phyloP scores from a whole-genome alignment of 2,329 filamentous ascomycete genomes.

The Emergomyces pasteurianus region DNA sequence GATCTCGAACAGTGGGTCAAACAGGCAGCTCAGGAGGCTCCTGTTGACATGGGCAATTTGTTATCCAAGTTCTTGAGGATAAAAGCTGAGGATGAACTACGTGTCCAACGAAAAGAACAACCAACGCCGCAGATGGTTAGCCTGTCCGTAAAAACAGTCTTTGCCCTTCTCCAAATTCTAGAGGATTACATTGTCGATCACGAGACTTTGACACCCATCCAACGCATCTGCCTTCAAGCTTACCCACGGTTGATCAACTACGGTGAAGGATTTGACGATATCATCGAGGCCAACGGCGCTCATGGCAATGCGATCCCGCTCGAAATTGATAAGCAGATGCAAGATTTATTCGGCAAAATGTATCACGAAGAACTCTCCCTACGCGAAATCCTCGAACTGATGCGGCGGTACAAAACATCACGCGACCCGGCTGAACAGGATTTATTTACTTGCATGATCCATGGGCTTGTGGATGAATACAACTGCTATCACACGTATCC shows the following conservation, averaged over 20 bases:
- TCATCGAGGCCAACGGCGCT: slow-evolving; percentile 75
- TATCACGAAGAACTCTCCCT: slow-evolving; percentile 85
- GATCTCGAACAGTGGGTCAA: slow-evolving; percentile 73
- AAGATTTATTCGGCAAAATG: slow-evolving; percentile 96
- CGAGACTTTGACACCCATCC: slow-evolving; percentile 65
- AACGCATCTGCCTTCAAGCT: slow-evolving; percentile 77
- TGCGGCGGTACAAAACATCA: slow-evolving; percentile 81
- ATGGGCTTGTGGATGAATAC: slow-evolving; percentile 94
- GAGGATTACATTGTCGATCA: slow-evolving; percentile 51
- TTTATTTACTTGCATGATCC: slow-evolving; percentile 96
- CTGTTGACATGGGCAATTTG: slow-evolving; percentile 55
- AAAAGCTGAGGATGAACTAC: slow-evolving; percentile 70
- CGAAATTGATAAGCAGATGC: slow-evolving; percentile 81
- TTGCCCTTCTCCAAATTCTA: slow-evolving; percentile 65
- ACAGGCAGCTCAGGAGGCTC: slow-evolving; percentile 52
- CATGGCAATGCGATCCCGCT: slow-evolving; percentile 69
- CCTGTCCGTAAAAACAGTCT: slow-evolving; percentile 74
- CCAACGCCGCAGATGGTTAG: slow-evolving; percentile 56
- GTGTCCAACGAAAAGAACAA: slow-evolving; percentile 59
- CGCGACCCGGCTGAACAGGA: slow-evolving; percentile 77
- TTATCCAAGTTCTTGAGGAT: slow-evolving; percentile 71
- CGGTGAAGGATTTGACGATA: slow-evolving; percentile 79
- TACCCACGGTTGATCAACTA: slow-evolving; percentile 96
- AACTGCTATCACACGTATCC: slow-evolving; percentile 92
- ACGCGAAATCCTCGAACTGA: slow-evolving; percentile 68